A percentile compares a stretch with the other conserved stretches of the same genome.
Conservation (phyloP, 805 yeast genomes). For the Aciculoconidium aculeatum region DNA sequence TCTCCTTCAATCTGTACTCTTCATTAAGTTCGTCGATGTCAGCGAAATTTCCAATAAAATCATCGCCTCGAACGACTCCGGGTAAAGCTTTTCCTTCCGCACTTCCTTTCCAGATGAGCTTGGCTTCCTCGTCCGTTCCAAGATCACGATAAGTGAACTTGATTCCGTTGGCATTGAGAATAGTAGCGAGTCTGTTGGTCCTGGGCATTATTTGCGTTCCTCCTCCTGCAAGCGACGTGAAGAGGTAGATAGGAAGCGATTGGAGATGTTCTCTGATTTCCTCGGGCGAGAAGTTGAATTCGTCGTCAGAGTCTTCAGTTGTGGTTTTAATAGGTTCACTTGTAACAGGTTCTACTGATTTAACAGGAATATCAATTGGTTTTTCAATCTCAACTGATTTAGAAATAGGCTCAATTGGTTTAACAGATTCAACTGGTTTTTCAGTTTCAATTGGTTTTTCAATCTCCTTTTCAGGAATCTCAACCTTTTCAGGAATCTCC, state of each 20-base stretch:
- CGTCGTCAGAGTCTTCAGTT: slow-evolving; percentile 14
- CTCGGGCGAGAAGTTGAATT: slow-evolving; percentile 33
- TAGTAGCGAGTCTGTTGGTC: slow-evolving; percentile 70
- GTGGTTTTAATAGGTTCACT: slow-evolving; percentile 4
- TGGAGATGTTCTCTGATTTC: slow-evolving; percentile 38
- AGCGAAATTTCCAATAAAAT: slow-evolving; percentile 77
- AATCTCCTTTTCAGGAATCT: slow-evolving; percentile 1
- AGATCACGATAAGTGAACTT: slow-evolving; percentile 66
- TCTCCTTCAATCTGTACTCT: slow-evolving; percentile 57
- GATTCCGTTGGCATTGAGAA: slow-evolving; percentile 68
- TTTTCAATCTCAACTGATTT: background rate
- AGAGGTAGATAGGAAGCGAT: slow-evolving; percentile 63
- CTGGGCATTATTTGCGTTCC: slow-evolving; percentile 74
- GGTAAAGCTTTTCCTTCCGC: slow-evolving; percentile 72
- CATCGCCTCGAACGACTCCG: slow-evolving; percentile 79
- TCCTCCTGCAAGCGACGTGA: slow-evolving; percentile 85
- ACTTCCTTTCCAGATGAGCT: slow-evolving; percentile 75
- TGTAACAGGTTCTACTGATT: background rate
- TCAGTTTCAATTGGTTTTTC: background rate
- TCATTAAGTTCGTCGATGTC: slow-evolving; percentile 86
- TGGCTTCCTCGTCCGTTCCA: slow-evolving; percentile 84
- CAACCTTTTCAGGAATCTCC: slow-evolving; percentile 3
- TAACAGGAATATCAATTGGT: background rate
- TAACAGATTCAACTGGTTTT: background rate
- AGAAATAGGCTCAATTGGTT: background rate